Evolutionary conservation across 106 monocot genomes (phyloP), one percentile per base, ranked within the genome.

Genomic region (Allium fistulosum): DNA sequence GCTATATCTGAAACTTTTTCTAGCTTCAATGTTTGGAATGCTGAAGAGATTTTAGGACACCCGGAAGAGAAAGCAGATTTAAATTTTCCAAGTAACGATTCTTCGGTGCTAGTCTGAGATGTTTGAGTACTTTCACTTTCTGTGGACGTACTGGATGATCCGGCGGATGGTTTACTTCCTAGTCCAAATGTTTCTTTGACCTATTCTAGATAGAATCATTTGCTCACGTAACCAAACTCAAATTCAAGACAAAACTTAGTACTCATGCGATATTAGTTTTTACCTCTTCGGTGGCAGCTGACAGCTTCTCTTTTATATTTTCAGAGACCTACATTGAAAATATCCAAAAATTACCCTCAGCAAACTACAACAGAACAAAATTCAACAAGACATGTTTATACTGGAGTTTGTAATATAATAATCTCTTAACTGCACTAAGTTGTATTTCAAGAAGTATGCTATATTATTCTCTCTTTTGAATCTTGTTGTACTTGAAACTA

Each of bases 131-230:
- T 72, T 59, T 79, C 80, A 15, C 76, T 57, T 13, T 57, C 16
- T 61, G 65, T 48, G 48, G 69, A 55, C 6, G 53, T 55, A 55
- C 7, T 65, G 48, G 80, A 51, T 9, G 80, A 71, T 10, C 52
- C 73, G 17, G 82, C 74, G 48, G 72, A 61, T 57, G 77, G 78
- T 71, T 84, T 64, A 66, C 83, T 89, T 57, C 86, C 84, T 53
- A 89, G 77, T 65, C 90, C 77, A 26, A 99, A 75, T 28, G 82
- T 74, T 70, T 81, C 90, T 69, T 93, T 90, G 52, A 93, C 82
- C 97, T 99, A 67, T 49, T 45, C 59, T n/a, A 49, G 61, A 63
- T 58, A 11, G 37, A 70, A 11, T 7, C 81, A 17, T 58, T 50
- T 10, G n/a, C 22, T 37, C 37, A 37, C 52, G 70, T 11, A 37